Base-by-base conservation (phyloP, 2,329 filamentous ascomycete species). In the Fusarium xyrophilum region DNA sequence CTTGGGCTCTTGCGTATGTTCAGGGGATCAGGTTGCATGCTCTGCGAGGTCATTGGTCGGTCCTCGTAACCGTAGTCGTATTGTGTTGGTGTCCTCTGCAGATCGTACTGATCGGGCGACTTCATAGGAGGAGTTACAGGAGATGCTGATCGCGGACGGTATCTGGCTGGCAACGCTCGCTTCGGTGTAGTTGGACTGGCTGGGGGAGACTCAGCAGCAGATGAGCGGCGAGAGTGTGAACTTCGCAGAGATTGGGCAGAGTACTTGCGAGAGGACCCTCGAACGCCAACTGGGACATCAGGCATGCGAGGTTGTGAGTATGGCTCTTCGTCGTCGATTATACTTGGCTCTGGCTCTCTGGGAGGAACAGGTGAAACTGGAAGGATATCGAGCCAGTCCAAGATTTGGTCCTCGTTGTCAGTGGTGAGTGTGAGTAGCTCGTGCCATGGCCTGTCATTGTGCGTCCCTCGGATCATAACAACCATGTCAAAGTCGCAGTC, bases 321-420 rank as follows among this genome's bases (percentile, higher is more conserved):
- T 4, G 71, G 58, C 19, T 75, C 75, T 13, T 76, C 70, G 19
- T 77, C 73, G 9, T 75, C 76, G 40, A 77, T 60, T 8, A 77
- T 67, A 55, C 75, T 77, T 7, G 79, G 76, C 50, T 80, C 78
- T 12, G 75, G 73, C 47, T 79, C 75, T 25, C 73, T 64, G 0
- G 85, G 85, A 4, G 86, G 84, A 14, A 85, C 74, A 3, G 86
- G 86, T 28, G 75, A 78, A 40, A 80, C 79, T 19, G 85, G 85
- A 4, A 98, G 81, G 79, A 97, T 92, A 39, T 91, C 86, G 38
- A 97, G 82, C 96, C 96, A 99, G 78, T 98, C 96, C 19, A 87
- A 81, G 9, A 91, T 89, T 62, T 93, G 89, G 58, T 92, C 89
- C 65, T 93, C 90, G 74, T 92, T 88, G 55, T 94, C 90, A 5